phyloP scores from a whole-genome alignment of 345 rosid genomes.

The Populus ilicifolia region DNA sequence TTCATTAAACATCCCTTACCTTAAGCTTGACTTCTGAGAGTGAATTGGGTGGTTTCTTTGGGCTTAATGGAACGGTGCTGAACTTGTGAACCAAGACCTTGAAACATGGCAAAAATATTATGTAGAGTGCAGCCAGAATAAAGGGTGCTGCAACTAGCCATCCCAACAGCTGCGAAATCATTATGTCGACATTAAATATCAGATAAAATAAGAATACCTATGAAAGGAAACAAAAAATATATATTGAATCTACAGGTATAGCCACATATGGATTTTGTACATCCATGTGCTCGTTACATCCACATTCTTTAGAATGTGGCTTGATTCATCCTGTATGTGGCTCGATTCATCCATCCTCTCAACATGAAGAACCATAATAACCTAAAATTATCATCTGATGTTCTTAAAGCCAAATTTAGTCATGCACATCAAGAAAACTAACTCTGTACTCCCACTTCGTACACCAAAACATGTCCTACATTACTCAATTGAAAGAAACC shows the following conservation, averaged over 20 bases:
- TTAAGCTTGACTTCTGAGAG: constrained; percentile 43
- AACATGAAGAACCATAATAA: background rate
- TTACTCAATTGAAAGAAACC: background rate
- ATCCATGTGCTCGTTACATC: background rate
- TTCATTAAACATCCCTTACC: constrained; percentile 55
- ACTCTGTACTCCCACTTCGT: background rate
- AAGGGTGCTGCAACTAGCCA: constrained; percentile 66
- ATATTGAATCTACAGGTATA: background rate
- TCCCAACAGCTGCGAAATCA: constrained; percentile 59
- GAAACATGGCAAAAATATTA: constrained; percentile 51
- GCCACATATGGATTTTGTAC: background rate
- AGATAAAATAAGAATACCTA: background rate
- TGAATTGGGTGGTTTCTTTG: constrained; percentile 31
- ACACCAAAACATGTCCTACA: background rate
- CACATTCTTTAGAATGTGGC: no score
- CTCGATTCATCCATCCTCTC: background rate
- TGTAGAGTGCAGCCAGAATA: constrained; percentile 40
- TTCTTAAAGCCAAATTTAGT: background rate
- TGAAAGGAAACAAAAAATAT: background rate
- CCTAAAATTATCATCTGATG: background rate
- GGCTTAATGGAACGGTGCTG: constrained; percentile 37
- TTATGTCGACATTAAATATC: background rate
- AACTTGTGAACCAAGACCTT: constrained; percentile 56
- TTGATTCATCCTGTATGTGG: background rate
- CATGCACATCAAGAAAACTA: background rate